Evolutionary conservation across 495 filamentous ascomycete genomes (phyloP).

Genomic region (Sabuloglossum arenarium): DNA sequence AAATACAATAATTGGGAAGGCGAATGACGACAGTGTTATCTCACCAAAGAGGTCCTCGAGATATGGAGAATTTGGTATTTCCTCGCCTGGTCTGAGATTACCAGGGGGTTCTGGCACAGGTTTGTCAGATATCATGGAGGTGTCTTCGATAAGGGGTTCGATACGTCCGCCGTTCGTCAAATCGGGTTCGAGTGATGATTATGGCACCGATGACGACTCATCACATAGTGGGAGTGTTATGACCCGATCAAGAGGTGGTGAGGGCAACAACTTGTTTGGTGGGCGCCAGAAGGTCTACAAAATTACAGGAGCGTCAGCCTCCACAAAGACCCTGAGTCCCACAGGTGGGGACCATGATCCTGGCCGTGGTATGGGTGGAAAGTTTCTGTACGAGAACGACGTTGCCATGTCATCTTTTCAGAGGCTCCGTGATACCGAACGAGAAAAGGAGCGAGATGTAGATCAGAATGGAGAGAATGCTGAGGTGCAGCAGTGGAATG

Average conservation of each 20-base stretch:
- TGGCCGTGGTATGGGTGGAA: constrained; percentile 37
- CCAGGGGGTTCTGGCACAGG: constrained; percentile 13
- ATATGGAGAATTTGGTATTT: constrained; percentile 28
- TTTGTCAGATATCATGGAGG: constrained; percentile 75
- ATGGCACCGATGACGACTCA: constrained; percentile 48
- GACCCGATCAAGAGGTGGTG: constrained; percentile 59
- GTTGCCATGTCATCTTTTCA: constrained; percentile 64
- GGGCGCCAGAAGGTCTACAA: constrained; percentile 93
- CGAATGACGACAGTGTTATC: constrained; percentile 81
- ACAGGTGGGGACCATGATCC: constrained; percentile 9
- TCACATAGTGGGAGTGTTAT: constrained; percentile 49
- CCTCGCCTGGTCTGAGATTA: constrained; percentile 22
- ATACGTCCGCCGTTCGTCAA: constrained; percentile 36
- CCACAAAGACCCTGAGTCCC: constrained; percentile 22
- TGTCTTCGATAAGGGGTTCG: constrained; percentile 51
- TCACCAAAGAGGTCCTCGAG: constrained; percentile 53
- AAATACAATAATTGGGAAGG: constrained; percentile 67
- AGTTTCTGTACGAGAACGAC: constrained; percentile 71
- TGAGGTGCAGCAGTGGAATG: constrained; percentile 10
- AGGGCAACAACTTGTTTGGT: constrained; percentile 89
- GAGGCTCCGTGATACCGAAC: constrained; percentile 33
- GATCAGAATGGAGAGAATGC: constrained; percentile 17
- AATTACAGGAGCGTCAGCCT: constrained; percentile 33
- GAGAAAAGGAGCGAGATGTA: constrained; percentile 14
- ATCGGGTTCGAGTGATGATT: constrained; percentile 34